Evolutionary conservation across 495 filamentous ascomycete species (phyloP).

Genomic region (Ramalina intermedia): DNA sequence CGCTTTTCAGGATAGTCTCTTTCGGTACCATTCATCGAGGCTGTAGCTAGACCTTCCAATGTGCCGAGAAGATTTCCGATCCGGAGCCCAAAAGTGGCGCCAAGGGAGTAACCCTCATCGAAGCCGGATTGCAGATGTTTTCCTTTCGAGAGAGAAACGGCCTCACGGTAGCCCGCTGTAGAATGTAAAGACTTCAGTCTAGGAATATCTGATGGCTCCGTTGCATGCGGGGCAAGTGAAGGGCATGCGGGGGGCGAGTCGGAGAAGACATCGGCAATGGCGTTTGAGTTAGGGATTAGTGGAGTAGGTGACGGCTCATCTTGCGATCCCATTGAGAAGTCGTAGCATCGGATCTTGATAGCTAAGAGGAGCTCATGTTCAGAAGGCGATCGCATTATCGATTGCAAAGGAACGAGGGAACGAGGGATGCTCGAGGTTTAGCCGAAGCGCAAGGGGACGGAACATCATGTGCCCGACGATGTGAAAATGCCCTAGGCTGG

Average conservation of each 20-base stretch:
- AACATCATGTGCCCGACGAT: too few relatives aligned
- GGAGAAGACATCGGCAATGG: slow-evolving; percentile 14
- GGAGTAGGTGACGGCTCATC: slow-evolving; percentile 7
- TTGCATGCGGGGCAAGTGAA: not conserved
- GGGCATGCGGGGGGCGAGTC: slow-evolving; percentile 10
- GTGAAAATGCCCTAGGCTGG: too few relatives aligned
- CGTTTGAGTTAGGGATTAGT: slow-evolving; percentile 1
- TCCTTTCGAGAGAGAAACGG: slow-evolving; percentile 57
- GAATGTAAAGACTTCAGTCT: slow-evolving; percentile 58
- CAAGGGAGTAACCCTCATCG: slow-evolving; percentile 72
- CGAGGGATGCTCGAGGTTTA: too few relatives aligned
- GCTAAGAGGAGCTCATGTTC: too few relatives aligned
- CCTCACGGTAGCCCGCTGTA: slow-evolving; percentile 84
- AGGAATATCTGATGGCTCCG: slow-evolving; percentile 55
- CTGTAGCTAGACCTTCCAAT: slow-evolving; percentile 44
- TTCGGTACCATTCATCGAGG: slow-evolving; percentile 7
- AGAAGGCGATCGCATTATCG: too few relatives aligned
- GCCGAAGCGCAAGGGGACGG: too few relatives aligned
- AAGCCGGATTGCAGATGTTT: slow-evolving; percentile 66
- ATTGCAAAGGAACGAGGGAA: too few relatives aligned
- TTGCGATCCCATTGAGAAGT: too few relatives aligned
- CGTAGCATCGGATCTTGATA: not conserved
- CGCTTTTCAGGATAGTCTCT: slow-evolving; percentile 19
- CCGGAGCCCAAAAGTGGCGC: slow-evolving; percentile 58
- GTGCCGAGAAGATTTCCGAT: slow-evolving; percentile 58